Conservation (phyloP, 179 eudicot species). For the Monotropa hypopitys region DNA sequence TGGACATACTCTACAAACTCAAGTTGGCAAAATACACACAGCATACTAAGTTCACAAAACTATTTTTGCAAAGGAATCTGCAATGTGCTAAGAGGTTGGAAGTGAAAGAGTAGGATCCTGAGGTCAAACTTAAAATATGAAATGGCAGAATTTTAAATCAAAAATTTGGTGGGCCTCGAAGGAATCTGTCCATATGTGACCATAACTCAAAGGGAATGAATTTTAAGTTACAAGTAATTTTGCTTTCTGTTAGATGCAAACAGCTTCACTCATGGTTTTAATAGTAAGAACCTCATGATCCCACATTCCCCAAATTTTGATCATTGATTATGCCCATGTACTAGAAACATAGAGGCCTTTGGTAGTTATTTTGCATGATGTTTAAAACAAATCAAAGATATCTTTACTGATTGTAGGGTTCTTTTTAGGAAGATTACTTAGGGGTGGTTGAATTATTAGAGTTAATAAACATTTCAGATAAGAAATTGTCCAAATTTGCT, state of each 20-base stretch:
- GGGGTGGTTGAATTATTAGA: not conserved
- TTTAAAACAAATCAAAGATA: not conserved
- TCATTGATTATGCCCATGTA: not conserved
- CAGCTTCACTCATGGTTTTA: not conserved
- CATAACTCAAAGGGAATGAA: not conserved
- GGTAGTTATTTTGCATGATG: not conserved
- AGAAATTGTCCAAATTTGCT: not conserved
- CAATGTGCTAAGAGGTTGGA: not conserved
- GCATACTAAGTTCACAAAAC: not conserved
- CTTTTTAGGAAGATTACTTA: not conserved
- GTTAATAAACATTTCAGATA: not conserved
- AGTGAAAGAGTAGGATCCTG: not conserved
- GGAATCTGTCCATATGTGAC: not conserved
- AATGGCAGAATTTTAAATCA: not conserved
- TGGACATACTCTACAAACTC: not conserved
- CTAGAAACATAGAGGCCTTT: not conserved
- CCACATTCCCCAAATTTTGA: not conserved
- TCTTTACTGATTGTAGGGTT: not conserved
- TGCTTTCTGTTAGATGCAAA: not conserved
- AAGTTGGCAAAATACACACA: not conserved
- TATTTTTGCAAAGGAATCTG: not conserved
- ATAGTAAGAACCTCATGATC: not conserved
- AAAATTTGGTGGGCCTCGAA: not conserved
- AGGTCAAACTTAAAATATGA: not conserved
- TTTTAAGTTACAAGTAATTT: not conserved